Percentiles rank a stretch among this genome's conserved stretches.
Conservation (phyloP, 805 yeast genomes). For the Ogataea pignaliae region DNA sequence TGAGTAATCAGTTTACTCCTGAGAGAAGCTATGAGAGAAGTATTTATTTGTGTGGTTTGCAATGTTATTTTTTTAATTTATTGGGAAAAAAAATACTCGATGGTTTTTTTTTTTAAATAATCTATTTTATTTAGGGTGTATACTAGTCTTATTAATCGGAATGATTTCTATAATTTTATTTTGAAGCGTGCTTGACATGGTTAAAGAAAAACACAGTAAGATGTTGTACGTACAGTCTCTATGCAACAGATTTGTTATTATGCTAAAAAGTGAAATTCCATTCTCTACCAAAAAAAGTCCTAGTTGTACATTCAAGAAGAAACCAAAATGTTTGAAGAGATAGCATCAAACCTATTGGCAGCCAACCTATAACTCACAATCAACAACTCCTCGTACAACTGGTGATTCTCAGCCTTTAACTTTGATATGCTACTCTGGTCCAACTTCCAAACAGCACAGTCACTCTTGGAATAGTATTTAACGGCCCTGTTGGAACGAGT, state of each 20-base stretch:
- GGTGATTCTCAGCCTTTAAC: conserved; percentile 45
- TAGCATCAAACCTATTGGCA: conserved; percentile 67
- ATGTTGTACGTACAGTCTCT: too few species aligned
- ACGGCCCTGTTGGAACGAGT: conserved; percentile 35
- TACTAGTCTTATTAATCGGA: background rate
- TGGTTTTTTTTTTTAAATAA: background rate
- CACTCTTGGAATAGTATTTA: conserved; percentile 38
- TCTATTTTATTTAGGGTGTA: background rate
- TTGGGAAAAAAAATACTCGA: background rate
- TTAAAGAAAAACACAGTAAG: too few species aligned
- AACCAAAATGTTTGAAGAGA: conserved; percentile 72
- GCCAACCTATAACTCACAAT: conserved; percentile 57
- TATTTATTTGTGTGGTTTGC: background rate
- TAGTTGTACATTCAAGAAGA: conserved; percentile 17
- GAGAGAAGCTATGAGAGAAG: conserved; percentile 64
- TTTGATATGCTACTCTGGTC: conserved; percentile 40
- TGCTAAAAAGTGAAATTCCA: too few species aligned
- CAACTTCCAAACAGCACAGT: conserved; percentile 66
- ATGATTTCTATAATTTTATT: background rate
- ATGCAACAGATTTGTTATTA: too few species aligned
- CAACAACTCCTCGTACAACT: conserved; percentile 59
- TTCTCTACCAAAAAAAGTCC: too few species aligned
- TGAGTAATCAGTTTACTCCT: conserved; percentile 12
- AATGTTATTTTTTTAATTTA: background rate
- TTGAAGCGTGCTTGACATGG: background rate